Evolutionary conservation across 2,329 filamentous ascomycete genomes (phyloP).

Genomic region (Calonectria ilicicola): DNA sequence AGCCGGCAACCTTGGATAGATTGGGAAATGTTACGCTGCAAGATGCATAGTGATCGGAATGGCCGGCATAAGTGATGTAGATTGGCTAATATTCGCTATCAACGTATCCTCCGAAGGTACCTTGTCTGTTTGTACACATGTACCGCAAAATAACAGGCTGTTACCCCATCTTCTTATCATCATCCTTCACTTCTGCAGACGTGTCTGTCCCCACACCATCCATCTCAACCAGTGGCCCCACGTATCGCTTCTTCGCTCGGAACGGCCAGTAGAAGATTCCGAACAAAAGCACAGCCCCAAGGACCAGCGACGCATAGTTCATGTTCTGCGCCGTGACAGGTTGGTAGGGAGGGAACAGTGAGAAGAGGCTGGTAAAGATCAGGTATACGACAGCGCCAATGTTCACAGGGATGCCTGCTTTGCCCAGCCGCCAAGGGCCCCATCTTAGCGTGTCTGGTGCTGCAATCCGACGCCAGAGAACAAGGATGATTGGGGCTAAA

Average conservation of each 20-base stretch:
- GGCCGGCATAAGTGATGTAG: neutral
- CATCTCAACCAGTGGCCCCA: slow-evolving; percentile 27
- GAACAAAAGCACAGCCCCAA: slow-evolving; percentile 26
- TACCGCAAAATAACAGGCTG: neutral
- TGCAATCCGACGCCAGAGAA: slow-evolving; percentile 29
- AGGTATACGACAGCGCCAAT: slow-evolving; percentile 21
- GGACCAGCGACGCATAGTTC: slow-evolving; percentile 33
- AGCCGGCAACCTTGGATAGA: slow-evolving; percentile 1
- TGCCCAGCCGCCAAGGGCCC: slow-evolving; percentile 31
- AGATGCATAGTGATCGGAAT: neutral
- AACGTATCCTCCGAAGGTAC: neutral
- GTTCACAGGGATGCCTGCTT: slow-evolving; percentile 26
- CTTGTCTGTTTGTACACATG: too few species aligned
- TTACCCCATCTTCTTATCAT: neutral
- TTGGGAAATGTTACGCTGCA: neutral
- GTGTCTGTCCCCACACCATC: slow-evolving; percentile 2
- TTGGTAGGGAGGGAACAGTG: slow-evolving; percentile 28
- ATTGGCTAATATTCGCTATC: neutral
- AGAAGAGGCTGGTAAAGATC: slow-evolving; percentile 27
- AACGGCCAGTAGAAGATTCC: slow-evolving; percentile 33
- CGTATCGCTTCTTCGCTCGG: slow-evolving; percentile 25
- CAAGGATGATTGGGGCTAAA: slow-evolving; percentile 21
- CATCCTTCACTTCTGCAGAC: neutral
- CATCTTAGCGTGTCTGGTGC: slow-evolving; percentile 20
- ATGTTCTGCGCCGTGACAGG: slow-evolving; percentile 31